Evolutionary conservation across 2,329 filamentous ascomycete genomes (phyloP).

Genomic region (Raffaelea albimanens): DNA sequence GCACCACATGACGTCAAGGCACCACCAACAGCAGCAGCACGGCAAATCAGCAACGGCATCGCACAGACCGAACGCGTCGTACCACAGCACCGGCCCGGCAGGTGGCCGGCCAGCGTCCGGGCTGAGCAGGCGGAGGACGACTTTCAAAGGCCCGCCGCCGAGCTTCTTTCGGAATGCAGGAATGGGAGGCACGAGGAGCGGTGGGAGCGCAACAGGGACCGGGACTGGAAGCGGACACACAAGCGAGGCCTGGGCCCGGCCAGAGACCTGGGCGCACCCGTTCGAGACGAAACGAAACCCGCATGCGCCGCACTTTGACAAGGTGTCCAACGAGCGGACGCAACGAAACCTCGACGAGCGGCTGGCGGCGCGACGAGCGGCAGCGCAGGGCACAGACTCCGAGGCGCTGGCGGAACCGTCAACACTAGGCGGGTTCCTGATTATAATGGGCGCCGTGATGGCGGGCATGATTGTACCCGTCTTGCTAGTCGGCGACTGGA

Average conservation of each 20-base stretch:
- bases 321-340: constrained; percentile 60
- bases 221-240: neutral
- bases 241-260: too few relatives aligned
- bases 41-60: too few relatives aligned
- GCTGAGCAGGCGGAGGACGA: constrained; percentile 62
- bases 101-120: constrained; percentile 74
- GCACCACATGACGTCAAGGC: constrained; percentile 9
- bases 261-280: neutral
- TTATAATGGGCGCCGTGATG: constrained; percentile 36
- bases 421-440: constrained; percentile 36
- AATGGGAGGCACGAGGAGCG: constrained; percentile 8
- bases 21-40: too few relatives aligned
- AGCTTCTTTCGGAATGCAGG: constrained; percentile 64
- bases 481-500: constrained; percentile 26
- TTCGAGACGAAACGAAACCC: constrained; percentile 19
- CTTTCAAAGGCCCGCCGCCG: constrained; percentile 79
- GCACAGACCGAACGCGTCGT: constrained; percentile 32
- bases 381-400: constrained; percentile 21
- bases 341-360: constrained; percentile 54
- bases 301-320: constrained; percentile 71
- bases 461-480: constrained; percentile 37
- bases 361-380: constrained; percentile 27
- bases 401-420: constrained; percentile 28
- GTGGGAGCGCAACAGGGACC: too few relatives aligned
- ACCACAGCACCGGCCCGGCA: constrained; percentile 50